Conservation (phyloP, 495 filamentous ascomycete genomes). For the Xylaria palmicola region DNA sequence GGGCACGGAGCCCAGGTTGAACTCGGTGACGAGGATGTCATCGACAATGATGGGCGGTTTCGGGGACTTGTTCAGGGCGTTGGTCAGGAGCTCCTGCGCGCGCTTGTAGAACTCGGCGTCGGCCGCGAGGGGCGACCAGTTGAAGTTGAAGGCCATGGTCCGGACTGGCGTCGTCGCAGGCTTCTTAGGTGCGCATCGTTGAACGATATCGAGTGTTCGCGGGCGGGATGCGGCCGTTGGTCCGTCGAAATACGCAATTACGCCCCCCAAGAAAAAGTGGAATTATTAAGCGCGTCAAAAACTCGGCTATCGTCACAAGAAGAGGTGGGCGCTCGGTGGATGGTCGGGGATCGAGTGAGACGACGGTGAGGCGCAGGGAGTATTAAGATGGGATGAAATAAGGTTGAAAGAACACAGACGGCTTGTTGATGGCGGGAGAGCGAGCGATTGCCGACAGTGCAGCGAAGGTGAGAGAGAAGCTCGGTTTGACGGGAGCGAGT, state of each 20-base stretch:
- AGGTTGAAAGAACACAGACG: not conserved
- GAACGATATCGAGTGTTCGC: not conserved
- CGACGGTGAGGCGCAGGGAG: not conserved
- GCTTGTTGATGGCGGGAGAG: not conserved
- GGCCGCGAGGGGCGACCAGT: conserved; percentile 98
- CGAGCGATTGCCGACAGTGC: not conserved
- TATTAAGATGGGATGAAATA: not conserved
- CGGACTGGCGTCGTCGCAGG: conserved; percentile 2
- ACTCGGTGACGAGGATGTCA: conserved; percentile 96
- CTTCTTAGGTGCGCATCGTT: conserved; percentile 11
- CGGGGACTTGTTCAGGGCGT: conserved; percentile 94
- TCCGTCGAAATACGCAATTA: not conserved
- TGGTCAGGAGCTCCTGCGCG: conserved; percentile 90
- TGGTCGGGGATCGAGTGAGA: not conserved
- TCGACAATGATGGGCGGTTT: conserved; percentile 99
- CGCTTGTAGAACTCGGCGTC: conserved; percentile 87
- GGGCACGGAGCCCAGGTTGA: conserved; percentile 90
- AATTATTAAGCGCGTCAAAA: not conserved
- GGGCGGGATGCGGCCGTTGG: not conserved
- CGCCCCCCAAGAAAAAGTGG: not conserved
- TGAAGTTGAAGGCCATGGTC: conserved; percentile 99
- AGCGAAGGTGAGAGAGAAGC: not conserved
- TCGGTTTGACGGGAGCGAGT: conserved; percentile 4
- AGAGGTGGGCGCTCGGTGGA: not conserved
- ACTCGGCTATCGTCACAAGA: conserved; percentile 5